Base-by-base conservation (phyloP, 1,284 basidiomycete genomes). In the Ganoderma boninense region DNA sequence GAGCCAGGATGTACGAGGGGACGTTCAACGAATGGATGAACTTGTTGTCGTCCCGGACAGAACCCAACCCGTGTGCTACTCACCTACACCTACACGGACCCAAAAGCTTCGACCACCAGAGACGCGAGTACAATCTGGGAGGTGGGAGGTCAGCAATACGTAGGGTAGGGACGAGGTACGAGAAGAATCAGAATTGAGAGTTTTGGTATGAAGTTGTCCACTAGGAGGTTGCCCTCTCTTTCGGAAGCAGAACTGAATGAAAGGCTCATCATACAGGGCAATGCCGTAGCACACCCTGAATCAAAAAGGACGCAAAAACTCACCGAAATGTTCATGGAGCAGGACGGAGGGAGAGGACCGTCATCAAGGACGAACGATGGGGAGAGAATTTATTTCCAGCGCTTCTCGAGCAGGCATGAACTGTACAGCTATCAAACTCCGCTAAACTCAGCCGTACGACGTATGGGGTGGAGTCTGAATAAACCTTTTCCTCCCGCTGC, bases 231-330 rank as follows among this genome's bases (percentile, higher is more conserved):
- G 81, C 83, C 78, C 85, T 88, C 90, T 88, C 85, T 91, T 74
- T 92, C 91, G 90, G 91, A 92, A 92, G 91, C 91, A 92, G 91
- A 92, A 92, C 91, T 92, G 91, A 91, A 81, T 83, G 77, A 80
- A 80, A 66, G 72, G 76, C 80, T 88, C 89, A 91, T 91, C 89
- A 87, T 76, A 80, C 81, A 76, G 62, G 74, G 10, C n/a, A n/a
- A 59, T n/a, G 40, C 60, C 40, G 10, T 14, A 44, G 16, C 10
- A 46, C 46, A 57, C 32, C 65, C n/a, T 10, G 32, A 14, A 40
- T 61, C 64, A 11, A 6, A 20, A 35, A 61, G 32, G 57, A 64
- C 63, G 6, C 62, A 52, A 8, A 63, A 52, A 75, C 72, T 82
- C 73, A 83, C 81, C 77, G 68, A 62, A 29, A 20, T n/a, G 18